Evolutionary conservation across 2,329 filamentous ascomycete species (phyloP).

Genomic region (Colletotrichum sp.): DNA sequence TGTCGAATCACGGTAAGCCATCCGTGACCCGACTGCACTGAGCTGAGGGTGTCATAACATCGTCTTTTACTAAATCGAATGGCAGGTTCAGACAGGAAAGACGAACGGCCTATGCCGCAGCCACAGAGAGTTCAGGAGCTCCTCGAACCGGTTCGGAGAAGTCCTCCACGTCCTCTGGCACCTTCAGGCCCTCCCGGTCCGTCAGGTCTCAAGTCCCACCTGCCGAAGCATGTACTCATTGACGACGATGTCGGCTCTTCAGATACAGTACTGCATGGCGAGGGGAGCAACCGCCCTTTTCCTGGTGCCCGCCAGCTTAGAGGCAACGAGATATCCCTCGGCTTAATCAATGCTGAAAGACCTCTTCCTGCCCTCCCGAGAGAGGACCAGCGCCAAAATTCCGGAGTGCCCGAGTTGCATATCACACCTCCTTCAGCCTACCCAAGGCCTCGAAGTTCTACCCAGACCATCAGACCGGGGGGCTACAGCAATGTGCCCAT

Average conservation of each 20-base stretch:
- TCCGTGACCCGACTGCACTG: not conserved
- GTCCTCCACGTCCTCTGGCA: not conserved
- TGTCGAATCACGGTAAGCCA: slow-evolving; percentile 11
- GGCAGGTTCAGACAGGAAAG: not conserved
- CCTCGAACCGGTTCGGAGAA: slow-evolving; percentile 14
- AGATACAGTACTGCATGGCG: slow-evolving; percentile 43
- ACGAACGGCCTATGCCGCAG: not conserved
- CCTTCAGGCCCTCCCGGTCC: not conserved
- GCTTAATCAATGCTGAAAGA: not conserved
- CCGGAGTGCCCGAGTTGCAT: not conserved
- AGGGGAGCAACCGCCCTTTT: slow-evolving; percentile 27
- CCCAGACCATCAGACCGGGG: not conserved
- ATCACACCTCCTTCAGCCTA: not conserved
- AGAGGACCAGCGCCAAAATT: not conserved
- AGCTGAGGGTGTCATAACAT: not conserved
- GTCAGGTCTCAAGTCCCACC: not conserved
- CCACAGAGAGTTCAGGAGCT: not conserved
- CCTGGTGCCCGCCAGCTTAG: not conserved
- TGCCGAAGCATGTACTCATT: slow-evolving; percentile 2
- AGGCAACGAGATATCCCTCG: not conserved
- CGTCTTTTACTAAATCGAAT: not conserved
- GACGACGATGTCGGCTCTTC: slow-evolving; percentile 30
- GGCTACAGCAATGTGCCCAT: not conserved
- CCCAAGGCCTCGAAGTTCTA: not conserved
- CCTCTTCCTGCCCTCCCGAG: not conserved